These are phyloP conservation scores for Passiflora organensis DNA, from an alignment of 345 rosid species.

Conservation along the genomic window DNA sequence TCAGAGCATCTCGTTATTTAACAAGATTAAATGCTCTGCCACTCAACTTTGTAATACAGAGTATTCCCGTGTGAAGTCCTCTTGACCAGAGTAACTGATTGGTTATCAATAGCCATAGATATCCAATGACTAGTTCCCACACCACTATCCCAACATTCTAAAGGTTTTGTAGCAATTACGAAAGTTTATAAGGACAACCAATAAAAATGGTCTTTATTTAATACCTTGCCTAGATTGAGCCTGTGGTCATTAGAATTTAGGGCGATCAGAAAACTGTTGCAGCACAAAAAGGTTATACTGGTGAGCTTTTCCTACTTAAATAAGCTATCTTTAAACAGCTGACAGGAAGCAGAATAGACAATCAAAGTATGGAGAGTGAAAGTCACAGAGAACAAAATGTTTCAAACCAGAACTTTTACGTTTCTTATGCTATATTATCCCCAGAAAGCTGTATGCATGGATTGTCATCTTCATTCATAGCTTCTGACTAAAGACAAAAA, in stretches of 20 bases:
- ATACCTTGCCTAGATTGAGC: too few relatives aligned
- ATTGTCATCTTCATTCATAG: background rate
- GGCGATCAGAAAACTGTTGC: too few relatives aligned
- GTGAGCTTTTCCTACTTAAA: too few relatives aligned
- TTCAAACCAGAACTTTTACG: background rate
- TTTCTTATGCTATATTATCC: background rate
- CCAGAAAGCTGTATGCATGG: background rate
- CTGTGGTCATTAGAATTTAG: too few relatives aligned
- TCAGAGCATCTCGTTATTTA: background rate
- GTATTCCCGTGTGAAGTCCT: background rate
- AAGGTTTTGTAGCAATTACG: too few relatives aligned
- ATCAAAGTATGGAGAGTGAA: background rate
- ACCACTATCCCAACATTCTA: too few relatives aligned
- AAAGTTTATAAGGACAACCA: too few relatives aligned
- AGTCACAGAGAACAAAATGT: background rate
- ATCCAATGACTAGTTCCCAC: background rate
- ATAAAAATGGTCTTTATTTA: too few relatives aligned
- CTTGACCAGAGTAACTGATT: background rate
- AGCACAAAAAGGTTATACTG: too few relatives aligned
- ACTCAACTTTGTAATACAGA: background rate
- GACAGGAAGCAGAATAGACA: background rate
- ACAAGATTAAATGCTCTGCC: background rate
- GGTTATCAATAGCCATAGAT: background rate
- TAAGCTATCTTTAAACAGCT: background rate
- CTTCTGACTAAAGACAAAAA: conserved; percentile 4